These are phyloP conservation scores for Sordariomycetes sp. DNA, from an alignment of 2,329 filamentous ascomycete species.

Conservation along the genomic window DNA sequence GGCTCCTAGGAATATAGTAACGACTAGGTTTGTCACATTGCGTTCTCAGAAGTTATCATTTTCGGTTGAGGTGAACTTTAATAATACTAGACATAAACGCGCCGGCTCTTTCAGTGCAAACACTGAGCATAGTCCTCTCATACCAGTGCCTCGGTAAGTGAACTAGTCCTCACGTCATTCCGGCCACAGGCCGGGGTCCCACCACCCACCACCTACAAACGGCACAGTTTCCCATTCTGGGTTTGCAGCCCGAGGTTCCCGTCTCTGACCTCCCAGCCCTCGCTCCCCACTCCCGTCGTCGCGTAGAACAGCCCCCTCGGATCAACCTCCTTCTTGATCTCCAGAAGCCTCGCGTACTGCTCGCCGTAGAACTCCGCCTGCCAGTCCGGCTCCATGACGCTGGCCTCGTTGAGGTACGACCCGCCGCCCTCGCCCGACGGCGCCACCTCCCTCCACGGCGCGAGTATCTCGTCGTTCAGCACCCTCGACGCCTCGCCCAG, in stretches of 20 bases:
- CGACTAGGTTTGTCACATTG: no score
- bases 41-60: no score
- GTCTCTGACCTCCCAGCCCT: slow-evolving; percentile 28
- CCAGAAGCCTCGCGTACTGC: slow-evolving; percentile 28
- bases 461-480: not conserved
- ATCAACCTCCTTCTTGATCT: slow-evolving; percentile 41
- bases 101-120: no score
- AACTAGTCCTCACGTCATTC: no score
- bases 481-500: not conserved
- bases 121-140: no score
- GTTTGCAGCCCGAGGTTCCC: not conserved
- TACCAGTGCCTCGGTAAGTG: no score
- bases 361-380: slow-evolving; percentile 32
- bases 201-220: not conserved
- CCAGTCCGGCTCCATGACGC: slow-evolving; percentile 30
- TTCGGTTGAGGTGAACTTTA: no score
- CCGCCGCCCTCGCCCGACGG: slow-evolving; percentile 17
- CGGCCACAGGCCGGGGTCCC: no score
- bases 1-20: no score
- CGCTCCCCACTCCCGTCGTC: slow-evolving; percentile 37
- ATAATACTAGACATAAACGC: no score
- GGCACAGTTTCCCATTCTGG: not conserved
- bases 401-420: slow-evolving; percentile 40
- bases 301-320: slow-evolving; percentile 33
- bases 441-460: not conserved